Evolutionary conservation across 1,284 basidiomycete genomes (phyloP).

Genomic region (Acaromyces ingoldii): DNA sequence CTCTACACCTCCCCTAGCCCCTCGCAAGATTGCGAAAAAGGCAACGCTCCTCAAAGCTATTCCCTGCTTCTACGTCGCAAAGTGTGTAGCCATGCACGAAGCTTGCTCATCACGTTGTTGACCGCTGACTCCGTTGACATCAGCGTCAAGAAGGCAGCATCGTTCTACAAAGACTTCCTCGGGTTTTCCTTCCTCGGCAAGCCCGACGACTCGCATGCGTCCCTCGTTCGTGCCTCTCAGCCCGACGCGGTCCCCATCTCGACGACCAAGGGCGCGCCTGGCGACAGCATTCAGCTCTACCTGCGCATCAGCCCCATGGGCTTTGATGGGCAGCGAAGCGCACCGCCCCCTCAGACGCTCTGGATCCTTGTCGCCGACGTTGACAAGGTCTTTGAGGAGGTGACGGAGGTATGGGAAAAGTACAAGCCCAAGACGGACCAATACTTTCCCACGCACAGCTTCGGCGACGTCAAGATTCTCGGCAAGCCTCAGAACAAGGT

Average conservation of each 20-base stretch:
- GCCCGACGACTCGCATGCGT: conserved; percentile 2
- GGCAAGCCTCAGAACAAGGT: conserved; percentile 11
- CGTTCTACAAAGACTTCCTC: conserved; percentile 11
- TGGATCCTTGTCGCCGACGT: not conserved
- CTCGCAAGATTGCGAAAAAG: not conserved
- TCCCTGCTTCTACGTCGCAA: conserved; percentile 2
- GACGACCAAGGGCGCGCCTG: not conserved
- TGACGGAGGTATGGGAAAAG: not conserved
- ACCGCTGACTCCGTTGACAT: not conserved
- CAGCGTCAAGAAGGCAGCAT: not conserved
- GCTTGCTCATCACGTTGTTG: not conserved
- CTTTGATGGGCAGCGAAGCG: not conserved
- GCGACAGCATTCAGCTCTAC: conserved; percentile 2
- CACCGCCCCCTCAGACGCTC: not conserved
- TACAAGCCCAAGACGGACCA: conserved; percentile 5
- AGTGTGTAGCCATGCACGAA: not conserved
- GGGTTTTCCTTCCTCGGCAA: conserved; percentile 6
- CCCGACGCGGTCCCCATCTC: not conserved
- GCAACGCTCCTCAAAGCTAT: not conserved
- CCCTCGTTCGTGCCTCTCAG: not conserved
- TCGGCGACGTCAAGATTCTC: conserved; percentile 9
- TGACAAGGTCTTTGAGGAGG: conserved; percentile 8
- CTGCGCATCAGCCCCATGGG: conserved; percentile 3
- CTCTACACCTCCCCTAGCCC: not conserved
- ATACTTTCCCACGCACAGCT: conserved; percentile 9